Evolutionary conservation across 1,284 basidiomycete species (phyloP), one percentile per base, ranked within the genome.

Genomic region (Fomes fomentarius): DNA sequence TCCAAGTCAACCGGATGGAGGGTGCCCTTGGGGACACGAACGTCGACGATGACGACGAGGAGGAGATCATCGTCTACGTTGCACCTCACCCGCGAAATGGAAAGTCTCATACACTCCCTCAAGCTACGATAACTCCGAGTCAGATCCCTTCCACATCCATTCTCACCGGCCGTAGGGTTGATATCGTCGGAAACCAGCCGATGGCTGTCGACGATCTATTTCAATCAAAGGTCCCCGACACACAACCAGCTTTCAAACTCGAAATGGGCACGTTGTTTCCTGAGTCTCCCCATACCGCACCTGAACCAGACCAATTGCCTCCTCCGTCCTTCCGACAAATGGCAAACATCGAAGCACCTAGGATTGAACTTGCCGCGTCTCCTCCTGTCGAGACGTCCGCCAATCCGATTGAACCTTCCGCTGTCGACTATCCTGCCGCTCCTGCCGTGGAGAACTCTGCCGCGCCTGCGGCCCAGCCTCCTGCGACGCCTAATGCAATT

Each of bases 21-120:
- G 57, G 60, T 4, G 59, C 54, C 0, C 55, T 70, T 1, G 69
- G 67, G 12, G 61, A 59, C 10, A 33, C 35, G 4, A n/a, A n/a
- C n/a, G n/a, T n/a, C n/a, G 17, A 11, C 9, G 11, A 12, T 4
- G 38, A 47, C 2, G 67, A 71, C n/a, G 70, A 68, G 25, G 74
- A 76, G 21, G 75, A 75, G 34, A 57, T 74, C 14, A 74, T 77
- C 40, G 74, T 76, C 12, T 77, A 76, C 52, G 71, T 69, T 37
- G 75, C 75, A 10, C 74, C 75, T 9, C 66, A 75, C 50, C 75
- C 74, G 25, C 69, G 73, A 6, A 54, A 55, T 9, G 59, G 60
- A 3, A 51, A 54, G 12, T 48, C 62, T 3, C 49, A 63, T n/a
- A 47, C 61, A 11, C 34, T 35, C 10, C 24, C 38, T 4, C 35